A percentile compares a stretch with the other conserved stretches of the same genome.
These are phyloP conservation scores for Cylindrodendrum hubeiense DNA, from an alignment of 2,329 filamentous ascomycete species.

Conservation along the genomic window DNA sequence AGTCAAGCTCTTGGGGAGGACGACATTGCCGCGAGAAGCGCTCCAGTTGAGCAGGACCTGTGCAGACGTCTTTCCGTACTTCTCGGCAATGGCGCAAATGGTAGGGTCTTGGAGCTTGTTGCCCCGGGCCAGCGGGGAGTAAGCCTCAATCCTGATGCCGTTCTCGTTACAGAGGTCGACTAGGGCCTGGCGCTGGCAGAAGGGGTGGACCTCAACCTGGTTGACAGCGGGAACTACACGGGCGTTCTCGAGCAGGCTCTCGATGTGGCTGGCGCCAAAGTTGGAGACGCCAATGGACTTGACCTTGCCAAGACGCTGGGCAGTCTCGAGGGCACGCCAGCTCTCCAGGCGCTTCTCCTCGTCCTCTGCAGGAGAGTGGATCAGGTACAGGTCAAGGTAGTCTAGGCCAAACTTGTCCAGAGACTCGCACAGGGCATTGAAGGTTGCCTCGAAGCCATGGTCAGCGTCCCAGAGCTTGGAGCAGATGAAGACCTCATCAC, in stretches of 20 bases:
- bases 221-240: slow-evolving; percentile 75
- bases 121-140: slow-evolving; percentile 59
- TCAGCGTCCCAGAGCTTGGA: slow-evolving; percentile 74
- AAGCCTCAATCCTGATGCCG: slow-evolving; percentile 68
- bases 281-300: slow-evolving; percentile 83
- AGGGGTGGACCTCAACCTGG: slow-evolving; percentile 85
- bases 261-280: slow-evolving; percentile 75
- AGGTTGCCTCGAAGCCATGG: slow-evolving; percentile 59
- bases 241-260: slow-evolving; percentile 68
- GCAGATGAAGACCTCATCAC: slow-evolving; percentile 76
- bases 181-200: slow-evolving; percentile 73
- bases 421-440: slow-evolving; percentile 74
- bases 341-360: slow-evolving; percentile 75
- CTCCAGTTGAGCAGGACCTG: slow-evolving; percentile 86
- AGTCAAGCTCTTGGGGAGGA: slow-evolving; percentile 79
- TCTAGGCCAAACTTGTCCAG: slow-evolving; percentile 74
- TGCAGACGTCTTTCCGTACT: slow-evolving; percentile 78
- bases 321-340: slow-evolving; percentile 78
- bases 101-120: slow-evolving; percentile 66
- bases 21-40: slow-evolving; percentile 79
- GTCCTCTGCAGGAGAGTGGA: slow-evolving; percentile 76
- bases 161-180: slow-evolving; percentile 68
- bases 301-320: slow-evolving; percentile 74
- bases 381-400: slow-evolving; percentile 80
- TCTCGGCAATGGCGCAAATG: slow-evolving; percentile 72